Base-by-base conservation (phyloP, 768 basidiomycete genomes). In the Boletellus ananiceps region DNA sequence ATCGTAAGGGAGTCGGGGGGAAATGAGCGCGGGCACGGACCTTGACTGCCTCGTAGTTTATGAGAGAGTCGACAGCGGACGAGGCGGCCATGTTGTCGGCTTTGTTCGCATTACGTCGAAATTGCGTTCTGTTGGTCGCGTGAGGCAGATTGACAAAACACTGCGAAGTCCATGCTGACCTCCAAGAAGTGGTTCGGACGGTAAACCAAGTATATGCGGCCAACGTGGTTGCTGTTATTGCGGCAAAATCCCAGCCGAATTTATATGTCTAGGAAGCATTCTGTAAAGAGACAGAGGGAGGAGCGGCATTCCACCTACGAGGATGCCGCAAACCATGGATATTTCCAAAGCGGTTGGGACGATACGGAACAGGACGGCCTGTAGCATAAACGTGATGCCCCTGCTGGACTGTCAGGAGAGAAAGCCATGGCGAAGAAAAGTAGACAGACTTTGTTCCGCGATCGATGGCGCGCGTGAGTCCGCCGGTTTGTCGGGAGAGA, bases 31-130 rank as follows among this genome's bases (percentile, higher is more conserved):
- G n/a, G 13, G 13, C 2, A 35, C 61, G 14, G 54, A 93, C 94
- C 79, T 98, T 99, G 61, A 99, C 96, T 3, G 96, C 96, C 65
- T 99, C 96, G 60, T 92, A 98, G 63, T 99, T 99, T 66, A 99
- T 95, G 38, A 99, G 72, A 0, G 94, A 91, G 64, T 99, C 96
- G 3, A 98, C 92, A 3, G 92, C 90, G 2, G 88, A 81, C 0
- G 91, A 89, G 0, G 95, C 96, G 15, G 95, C 94, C 62, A 88
- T 89, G 69, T 99, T 98, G 58, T 99, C 96, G 0, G 96, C 96
- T 49, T 87, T 80, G 68, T 99, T 99, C 0, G 95, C 96, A 52
- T 96, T 81, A 40, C 93, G 83, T 21, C 96, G 86, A 74, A 98
- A 98, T 44, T 81, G 82, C 0, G 93, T 97, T 51, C 94, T 95